Evolutionary conservation across 768 basidiomycete species (phyloP).

Genomic region (Tylopilus cervinicoccineus): DNA sequence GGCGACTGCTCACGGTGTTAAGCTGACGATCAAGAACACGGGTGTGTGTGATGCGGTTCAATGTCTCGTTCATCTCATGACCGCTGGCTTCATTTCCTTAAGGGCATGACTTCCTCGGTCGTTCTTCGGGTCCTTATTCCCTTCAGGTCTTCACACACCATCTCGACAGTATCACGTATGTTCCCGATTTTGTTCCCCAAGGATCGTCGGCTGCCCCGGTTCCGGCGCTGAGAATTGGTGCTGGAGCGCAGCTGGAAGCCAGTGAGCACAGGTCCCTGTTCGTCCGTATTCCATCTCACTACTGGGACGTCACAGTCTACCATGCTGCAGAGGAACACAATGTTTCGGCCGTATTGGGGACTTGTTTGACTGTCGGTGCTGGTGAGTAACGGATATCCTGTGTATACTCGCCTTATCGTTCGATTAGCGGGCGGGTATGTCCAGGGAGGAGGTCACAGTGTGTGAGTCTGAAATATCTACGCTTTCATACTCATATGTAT

Average conservation of each 20-base stretch:
- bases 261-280: conserved; percentile 5
- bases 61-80: no score
- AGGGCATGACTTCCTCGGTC: conserved; percentile 18
- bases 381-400: neutral
- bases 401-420: neutral
- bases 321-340: conserved; percentile 2
- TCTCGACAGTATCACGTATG: conserved; percentile 10
- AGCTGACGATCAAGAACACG: conserved; percentile 18
- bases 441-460: conserved; percentile 44
- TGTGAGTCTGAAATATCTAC: conserved; percentile 2
- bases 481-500: neutral
- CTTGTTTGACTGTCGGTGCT: conserved; percentile 16
- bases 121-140: conserved; percentile 20
- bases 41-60: neutral
- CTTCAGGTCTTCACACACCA: conserved; percentile 23
- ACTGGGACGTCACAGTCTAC: conserved; percentile 6
- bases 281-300: neutral
- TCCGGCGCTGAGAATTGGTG: conserved; percentile 17
- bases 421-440: conserved; percentile 39
- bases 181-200: conserved; percentile 14
- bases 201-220: conserved; percentile 14
- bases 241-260: conserved; percentile 10
- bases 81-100: no score
- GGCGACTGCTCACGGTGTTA: conserved; percentile 18
- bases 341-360: conserved; percentile 14